Conservation (phyloP, 495 filamentous ascomycete species). For the Penicillium simplicissimum region DNA sequence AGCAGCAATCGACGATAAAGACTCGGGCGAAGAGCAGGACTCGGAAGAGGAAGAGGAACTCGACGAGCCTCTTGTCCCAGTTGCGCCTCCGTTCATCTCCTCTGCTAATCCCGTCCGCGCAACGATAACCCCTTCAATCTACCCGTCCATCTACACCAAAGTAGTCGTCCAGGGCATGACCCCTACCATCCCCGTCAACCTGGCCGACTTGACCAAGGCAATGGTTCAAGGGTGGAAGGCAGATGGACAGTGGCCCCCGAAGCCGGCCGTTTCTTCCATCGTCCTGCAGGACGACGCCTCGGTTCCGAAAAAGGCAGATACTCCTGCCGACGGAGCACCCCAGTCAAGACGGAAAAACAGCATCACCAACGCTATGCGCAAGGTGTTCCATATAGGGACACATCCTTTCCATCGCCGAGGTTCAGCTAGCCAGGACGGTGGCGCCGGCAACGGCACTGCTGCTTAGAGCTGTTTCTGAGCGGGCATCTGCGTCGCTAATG, state of each 20-base stretch:
- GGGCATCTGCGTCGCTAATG: not conserved
- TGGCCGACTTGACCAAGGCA: constrained; percentile 74
- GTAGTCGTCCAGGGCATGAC: constrained; percentile 74
- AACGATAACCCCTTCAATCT: constrained; percentile 68
- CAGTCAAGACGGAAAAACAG: constrained; percentile 38
- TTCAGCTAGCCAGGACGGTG: constrained; percentile 34
- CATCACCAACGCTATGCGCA: constrained; percentile 46
- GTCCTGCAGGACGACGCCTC: constrained; percentile 38
- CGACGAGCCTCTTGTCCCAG: constrained; percentile 54
- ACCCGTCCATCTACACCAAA: constrained; percentile 85
- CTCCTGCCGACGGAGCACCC: constrained; percentile 18
- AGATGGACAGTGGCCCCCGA: constrained; percentile 93
- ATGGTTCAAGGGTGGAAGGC: constrained; percentile 92
- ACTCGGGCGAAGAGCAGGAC: constrained; percentile 19
- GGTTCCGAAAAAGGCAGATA: constrained; percentile 22
- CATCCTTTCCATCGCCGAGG: constrained; percentile 48
- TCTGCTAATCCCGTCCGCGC: constrained; percentile 68
- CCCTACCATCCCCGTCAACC: constrained; percentile 83
- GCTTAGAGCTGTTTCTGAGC: constrained; percentile 7
- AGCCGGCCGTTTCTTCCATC: constrained; percentile 39
- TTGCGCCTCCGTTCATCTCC: constrained; percentile 68
- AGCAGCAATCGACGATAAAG: constrained; percentile 20
- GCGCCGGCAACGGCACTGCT: constrained; percentile 12
- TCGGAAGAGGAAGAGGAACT: constrained; percentile 29
- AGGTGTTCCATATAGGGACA: constrained; percentile 43